A percentile compares a stretch with the other conserved stretches of the same genome.
These are phyloP conservation scores for Agaricus sinodeliciosus DNA, from an alignment of 768 basidiomycete species.

Conservation along the genomic window DNA sequence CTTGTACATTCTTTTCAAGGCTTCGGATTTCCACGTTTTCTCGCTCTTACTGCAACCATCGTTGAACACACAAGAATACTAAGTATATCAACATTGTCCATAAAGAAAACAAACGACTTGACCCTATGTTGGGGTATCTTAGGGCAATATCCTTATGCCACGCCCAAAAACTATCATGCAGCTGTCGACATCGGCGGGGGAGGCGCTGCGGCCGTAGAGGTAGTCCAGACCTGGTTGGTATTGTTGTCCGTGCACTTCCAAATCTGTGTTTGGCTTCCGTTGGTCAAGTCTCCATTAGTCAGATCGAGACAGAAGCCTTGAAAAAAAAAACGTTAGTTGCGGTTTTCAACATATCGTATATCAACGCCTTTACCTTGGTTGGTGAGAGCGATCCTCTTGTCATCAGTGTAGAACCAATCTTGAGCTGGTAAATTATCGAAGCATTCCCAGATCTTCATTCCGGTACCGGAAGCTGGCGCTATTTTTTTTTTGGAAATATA, in stretches of 20 bases:
- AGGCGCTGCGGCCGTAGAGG: neutral
- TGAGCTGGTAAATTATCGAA: conserved; percentile 15
- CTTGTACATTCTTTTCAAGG: neutral
- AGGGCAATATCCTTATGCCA: too few relatives aligned
- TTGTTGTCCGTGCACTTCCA: conserved; percentile 17
- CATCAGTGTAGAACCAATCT: conserved; percentile 13
- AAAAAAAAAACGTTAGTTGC: neutral
- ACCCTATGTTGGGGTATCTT: too few relatives aligned
- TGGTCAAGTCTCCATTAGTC: conserved; percentile 15
- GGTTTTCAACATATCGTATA: neutral
- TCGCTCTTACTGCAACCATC: too few relatives aligned
- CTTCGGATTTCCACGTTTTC: too few relatives aligned
- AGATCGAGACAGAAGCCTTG: conserved; percentile 18
- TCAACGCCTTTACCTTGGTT: conserved; percentile 5
- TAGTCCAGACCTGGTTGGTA: conserved; percentile 16
- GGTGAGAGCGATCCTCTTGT: conserved; percentile 9
- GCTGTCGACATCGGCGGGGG: neutral
- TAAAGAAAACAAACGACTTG: too few relatives aligned
- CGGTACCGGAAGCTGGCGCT: conserved; percentile 12
- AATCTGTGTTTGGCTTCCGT: conserved; percentile 16
- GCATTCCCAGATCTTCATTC: conserved; percentile 19
- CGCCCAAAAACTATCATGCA: too few relatives aligned
- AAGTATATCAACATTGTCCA: too few relatives aligned
- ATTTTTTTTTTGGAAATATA: too few relatives aligned
- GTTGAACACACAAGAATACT: too few relatives aligned